phyloP scores from a whole-genome alignment of 371 early-diverging fungal genomes.

The Mucor plumbeus region DNA sequence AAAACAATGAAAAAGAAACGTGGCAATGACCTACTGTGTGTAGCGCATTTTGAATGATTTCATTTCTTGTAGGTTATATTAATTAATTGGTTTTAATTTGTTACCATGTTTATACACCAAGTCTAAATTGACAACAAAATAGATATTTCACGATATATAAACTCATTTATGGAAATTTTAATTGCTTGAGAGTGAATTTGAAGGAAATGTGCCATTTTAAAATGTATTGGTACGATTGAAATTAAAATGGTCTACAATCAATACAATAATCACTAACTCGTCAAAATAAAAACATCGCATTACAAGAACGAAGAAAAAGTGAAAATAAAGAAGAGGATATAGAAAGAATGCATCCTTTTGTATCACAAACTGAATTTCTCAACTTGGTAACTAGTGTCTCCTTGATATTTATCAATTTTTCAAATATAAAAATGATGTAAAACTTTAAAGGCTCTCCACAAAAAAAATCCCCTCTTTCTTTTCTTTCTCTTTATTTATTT shows the following conservation, averaged over 20 bases:
- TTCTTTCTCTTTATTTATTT: neutral
- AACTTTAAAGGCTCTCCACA: neutral
- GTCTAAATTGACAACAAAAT: slow-evolving; percentile 7
- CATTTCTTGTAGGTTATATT: neutral
- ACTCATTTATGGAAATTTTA: neutral
- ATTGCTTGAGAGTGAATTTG: neutral
- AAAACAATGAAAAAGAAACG: neutral
- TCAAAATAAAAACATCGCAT: neutral
- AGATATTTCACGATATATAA: neutral
- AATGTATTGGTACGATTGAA: neutral
- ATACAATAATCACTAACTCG: neutral
- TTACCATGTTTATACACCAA: slow-evolving; percentile 3
- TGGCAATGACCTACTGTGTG: neutral
- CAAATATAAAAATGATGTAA: slow-evolving; percentile 5
- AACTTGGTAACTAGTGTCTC: neutral
- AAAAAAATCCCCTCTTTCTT: neutral
- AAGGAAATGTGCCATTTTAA: neutral
- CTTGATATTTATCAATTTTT: slow-evolving; percentile 7
- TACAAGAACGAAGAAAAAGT: neutral
- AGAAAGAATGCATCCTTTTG: neutral
- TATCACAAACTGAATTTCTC: neutral
- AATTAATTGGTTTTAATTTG: slow-evolving; percentile 2
- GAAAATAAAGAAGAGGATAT: neutral
- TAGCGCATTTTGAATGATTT: neutral
- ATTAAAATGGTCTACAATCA: neutral